Evolutionary conservation across 164 flowering plant genomes (phyloP).

Genomic region (Kalanchoe fedtschenkoi): DNA sequence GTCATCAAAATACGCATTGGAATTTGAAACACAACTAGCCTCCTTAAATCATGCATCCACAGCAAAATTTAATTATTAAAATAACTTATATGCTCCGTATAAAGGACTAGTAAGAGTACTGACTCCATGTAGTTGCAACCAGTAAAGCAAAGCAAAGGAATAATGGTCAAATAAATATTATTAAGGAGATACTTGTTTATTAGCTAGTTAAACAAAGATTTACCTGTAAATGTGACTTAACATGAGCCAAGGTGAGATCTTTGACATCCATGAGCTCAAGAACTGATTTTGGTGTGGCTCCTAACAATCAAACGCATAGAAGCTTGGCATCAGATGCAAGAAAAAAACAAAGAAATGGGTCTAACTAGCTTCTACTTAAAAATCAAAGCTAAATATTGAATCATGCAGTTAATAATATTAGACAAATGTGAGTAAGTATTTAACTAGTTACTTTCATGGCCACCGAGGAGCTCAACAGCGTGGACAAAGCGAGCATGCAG

Average conservation of each 20-base stretch:
- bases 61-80: background rate
- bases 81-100: background rate
- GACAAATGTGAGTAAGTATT: background rate
- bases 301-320: conserved; percentile 17
- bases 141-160: background rate
- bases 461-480: conserved; percentile 95
- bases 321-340: background rate
- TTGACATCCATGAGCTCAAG: conserved; percentile 99
- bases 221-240: conserved; percentile 97
- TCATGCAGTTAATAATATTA: background rate
- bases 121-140: background rate
- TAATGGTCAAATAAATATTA: no score
- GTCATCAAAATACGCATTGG: conserved; percentile 30
- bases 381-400: background rate
- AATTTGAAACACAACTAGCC: conserved; percentile 29
- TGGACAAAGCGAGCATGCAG: conserved; percentile 95
- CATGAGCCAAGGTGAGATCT: conserved; percentile 97
- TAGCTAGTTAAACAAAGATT: background rate
- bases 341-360: conserved; percentile 4
- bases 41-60: background rate
- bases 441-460: conserved; percentile 79
- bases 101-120: background rate
- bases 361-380: no score
- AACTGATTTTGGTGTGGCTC: conserved; percentile 97
- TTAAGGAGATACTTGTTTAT: background rate